Percentiles rank a stretch among this genome's conserved stretches.
Conservation (phyloP, 305 asterid species). For the Rubia tinctorum region DNA sequence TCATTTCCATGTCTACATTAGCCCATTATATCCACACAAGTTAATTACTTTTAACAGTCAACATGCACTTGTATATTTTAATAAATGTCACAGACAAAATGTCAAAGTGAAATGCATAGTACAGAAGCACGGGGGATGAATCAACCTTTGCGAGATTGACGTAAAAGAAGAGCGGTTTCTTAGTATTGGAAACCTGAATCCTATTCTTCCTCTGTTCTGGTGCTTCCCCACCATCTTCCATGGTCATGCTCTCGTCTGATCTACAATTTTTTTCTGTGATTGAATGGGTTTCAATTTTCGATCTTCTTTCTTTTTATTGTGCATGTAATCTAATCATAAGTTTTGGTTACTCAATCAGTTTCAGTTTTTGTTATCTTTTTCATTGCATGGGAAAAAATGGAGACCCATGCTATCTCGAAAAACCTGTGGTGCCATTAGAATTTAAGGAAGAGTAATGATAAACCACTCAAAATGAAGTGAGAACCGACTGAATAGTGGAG, state of each 20-base stretch:
- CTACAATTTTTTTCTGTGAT: neutral
- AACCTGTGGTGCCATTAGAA: slow-evolving; percentile 19
- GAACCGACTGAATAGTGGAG: slow-evolving; percentile 7
- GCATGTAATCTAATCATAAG: no score
- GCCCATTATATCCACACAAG: neutral
- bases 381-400: slow-evolving; percentile 13
- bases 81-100: neutral
- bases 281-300: neutral
- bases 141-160: slow-evolving; percentile 80
- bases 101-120: neutral
- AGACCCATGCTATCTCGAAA: slow-evolving; percentile 15
- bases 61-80: no score
- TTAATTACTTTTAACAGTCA: neutral
- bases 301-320: no score
- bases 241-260: slow-evolving; percentile 34
- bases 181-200: slow-evolving; percentile 82
- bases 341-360: no score
- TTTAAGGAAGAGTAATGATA: no score
- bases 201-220: slow-evolving; percentile 51
- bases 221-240: slow-evolving; percentile 38
- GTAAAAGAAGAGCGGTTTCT: slow-evolving; percentile 83
- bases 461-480: no score
- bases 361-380: no score
- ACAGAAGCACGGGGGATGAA: neutral
- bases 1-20: no score